Evolutionary conservation across 1,284 basidiomycete species (phyloP), one percentile per base, ranked within the genome.

Genomic region (Xerocomus alliaceus): DNA sequence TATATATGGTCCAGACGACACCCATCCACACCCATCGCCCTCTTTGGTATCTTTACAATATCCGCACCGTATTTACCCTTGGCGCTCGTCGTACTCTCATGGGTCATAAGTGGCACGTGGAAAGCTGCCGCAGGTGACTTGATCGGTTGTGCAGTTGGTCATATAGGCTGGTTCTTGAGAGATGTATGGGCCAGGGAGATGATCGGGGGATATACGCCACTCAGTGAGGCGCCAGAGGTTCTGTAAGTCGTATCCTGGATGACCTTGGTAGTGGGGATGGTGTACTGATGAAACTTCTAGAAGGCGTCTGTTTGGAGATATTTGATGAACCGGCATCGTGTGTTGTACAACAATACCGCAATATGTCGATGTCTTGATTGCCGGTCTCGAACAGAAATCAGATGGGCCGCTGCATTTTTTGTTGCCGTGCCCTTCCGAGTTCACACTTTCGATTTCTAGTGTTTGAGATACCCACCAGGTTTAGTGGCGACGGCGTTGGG

Each of bases 1-100:
- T 99, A 99, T 76, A 83, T 99, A 62, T 99, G 97, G 97, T 94
- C 95, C 11, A 83, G 97, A 52, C 83, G 95, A 18, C 97, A 98
- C 74, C 94, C 96, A 2, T 89, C 92, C 32, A 93, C 95, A 7
- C 93, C 94, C n/a, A 93, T 99, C 65, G 95, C 94, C 7, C 84
- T 99, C 29, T 97, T 99, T 70, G 97, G 97, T 5, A 81, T 98
- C 32, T 83, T 99, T 67, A 96, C 94, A 6, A 94, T 99, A 72
- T 93, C 94, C 0, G 97, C 97, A 0, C 95, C 97, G 0, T 98
- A 99, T 78, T 86, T 99, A 7, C 97, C 97, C 2, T 81, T 96
- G 56, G 92, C 94, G 0, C 87, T 98, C 41, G 92, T 97, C 28
- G 90, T 84, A 0, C 93, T 98, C 70, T 90, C 91, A 0, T 98